Base-by-base conservation (phyloP, 768 basidiomycete genomes). In the Exsudoporus frostii region DNA sequence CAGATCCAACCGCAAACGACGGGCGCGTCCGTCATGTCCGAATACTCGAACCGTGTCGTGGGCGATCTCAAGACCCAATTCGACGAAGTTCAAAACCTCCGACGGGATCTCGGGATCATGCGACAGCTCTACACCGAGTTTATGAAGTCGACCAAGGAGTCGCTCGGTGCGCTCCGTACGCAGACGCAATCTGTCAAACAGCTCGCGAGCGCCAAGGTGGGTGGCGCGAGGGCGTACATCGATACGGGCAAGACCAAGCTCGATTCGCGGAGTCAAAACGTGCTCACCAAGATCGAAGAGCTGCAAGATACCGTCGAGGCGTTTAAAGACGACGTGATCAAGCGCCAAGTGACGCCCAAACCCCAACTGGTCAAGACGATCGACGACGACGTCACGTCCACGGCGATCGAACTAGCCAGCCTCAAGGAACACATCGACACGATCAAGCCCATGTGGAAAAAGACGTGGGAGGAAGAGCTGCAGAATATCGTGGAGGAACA, bases 401-500 rank as follows among this genome's bases (percentile, higher is more conserved):
- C 86, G 25, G 78, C 83, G 17, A 69, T 73, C 10, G 88, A 94
- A 72, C 77, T 98, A 40, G 79, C 84, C 56, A 86, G 82, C 62
- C 74, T 98, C 53, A 83, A 83, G 63, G 84, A 86, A 60, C 92
- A 96, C 69, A 89, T 98, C 60, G 82, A 85, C 61, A 88, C 90
- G 11, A 81, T 95, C 64, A 92, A 89, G 64, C 93, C 96, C 39
- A 92, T 91, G 81, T 99, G 96, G 96, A 91, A 95, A 78, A 93
- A 95, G 79, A 98, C 94, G 19, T 99, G 96, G 96, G 90, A 91
- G 64, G 86, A 92, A 65, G 96, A 99, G 73, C 69, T 99, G 66
- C 89, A 92, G 76, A 92, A 92, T 59, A 94, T 99, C 51, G 89
- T 98, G 53, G 94, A 97, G 68, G 96, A 99, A 69, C 95, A 99